Evolutionary conservation across 208 protist genomes (phyloP), one percentile per base, ranked within the genome.

Genomic region (Angomonas ambiguus): DNA sequence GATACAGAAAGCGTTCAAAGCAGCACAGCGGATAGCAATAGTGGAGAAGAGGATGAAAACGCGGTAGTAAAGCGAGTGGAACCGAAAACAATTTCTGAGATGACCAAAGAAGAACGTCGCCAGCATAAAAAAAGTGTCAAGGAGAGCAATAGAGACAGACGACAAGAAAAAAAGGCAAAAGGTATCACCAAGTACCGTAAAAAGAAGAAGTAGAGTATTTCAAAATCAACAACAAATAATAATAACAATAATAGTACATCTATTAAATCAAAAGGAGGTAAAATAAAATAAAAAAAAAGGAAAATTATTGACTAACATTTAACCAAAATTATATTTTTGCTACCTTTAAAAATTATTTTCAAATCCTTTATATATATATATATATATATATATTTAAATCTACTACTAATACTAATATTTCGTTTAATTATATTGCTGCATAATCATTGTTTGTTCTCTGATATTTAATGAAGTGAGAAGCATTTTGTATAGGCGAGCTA

Each of bases 41-140:
- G 42, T n/a, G 49, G 24, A 2, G 62, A 63, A 2, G 22, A 63
- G 18, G 34, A 56, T 13, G 34, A 31, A 20, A 71, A 63, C 48
- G 35, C 38, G 11, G 51, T 53, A 30, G 30, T 35, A 25, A 6
- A 70, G 0, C 62, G 53, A 16, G 61, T 67, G 33, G 48, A 27
- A 1, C 64, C 67, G 1, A 68, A 73, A 24, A 82, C 80, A 28
- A 65, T 95, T 33, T 75, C 86, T 0, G 74, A 90, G 27, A 95
- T 95, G 89, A 84, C 84, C 27, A 88, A 88, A 65, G 89, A 93
- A 59, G 85, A 95, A 69, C 84, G 86, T 28, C 92, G 89, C 73
- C 76, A 71, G 32, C 76, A 93, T 65, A 76, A 80, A 28, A 91
- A 83, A 66, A 62, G 72, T 3, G 89, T 95, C 2, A 93, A 95